phyloP scores from a whole-genome alignment of 2,329 filamentous ascomycete genomes.

The Leptoxyphium fumago region DNA sequence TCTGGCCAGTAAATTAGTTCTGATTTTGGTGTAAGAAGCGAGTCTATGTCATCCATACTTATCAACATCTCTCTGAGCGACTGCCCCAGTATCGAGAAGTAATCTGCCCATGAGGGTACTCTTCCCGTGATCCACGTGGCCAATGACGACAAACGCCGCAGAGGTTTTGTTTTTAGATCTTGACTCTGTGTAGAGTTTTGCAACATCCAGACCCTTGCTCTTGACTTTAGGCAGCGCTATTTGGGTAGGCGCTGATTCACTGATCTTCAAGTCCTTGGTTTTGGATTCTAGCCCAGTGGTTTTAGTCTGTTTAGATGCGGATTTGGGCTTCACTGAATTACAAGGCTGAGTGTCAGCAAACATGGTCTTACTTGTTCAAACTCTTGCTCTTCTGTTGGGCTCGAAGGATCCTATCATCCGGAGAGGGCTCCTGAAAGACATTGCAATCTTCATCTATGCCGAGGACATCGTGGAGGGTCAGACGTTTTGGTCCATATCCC shows the following conservation, averaged over 20 bases:
- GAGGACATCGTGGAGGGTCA: slow-evolving; percentile 14
- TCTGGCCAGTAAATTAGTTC: slow-evolving; percentile 6
- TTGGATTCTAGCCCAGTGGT: slow-evolving; percentile 11
- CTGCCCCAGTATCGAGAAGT: slow-evolving; percentile 71
- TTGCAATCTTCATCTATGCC: slow-evolving; percentile 7
- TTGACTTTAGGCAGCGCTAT: slow-evolving; percentile 30
- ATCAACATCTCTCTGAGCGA: slow-evolving; percentile 78
- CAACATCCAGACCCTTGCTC: slow-evolving; percentile 70
- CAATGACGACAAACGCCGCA: slow-evolving; percentile 33
- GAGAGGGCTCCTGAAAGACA: slow-evolving; percentile 17
- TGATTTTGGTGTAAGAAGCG: neutral
- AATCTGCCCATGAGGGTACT: slow-evolving; percentile 96
- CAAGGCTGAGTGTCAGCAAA: no score
- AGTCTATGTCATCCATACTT: slow-evolving; percentile 42
- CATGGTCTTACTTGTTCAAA: slow-evolving; percentile 12
- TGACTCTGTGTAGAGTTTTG: slow-evolving; percentile 14
- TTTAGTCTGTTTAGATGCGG: neutral
- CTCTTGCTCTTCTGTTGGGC: slow-evolving; percentile 19
- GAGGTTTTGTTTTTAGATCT: slow-evolving; percentile 10
- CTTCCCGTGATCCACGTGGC: slow-evolving; percentile 94
- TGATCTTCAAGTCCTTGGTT: slow-evolving; percentile 16
- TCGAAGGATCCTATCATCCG: slow-evolving; percentile 17
- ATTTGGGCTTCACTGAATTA: neutral
- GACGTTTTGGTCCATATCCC: slow-evolving; percentile 1
- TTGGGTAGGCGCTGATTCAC: slow-evolving; percentile 5